phyloP scores from a whole-genome alignment of 2,329 filamentous ascomycete genomes.

The Phaeosphaeria sp. region DNA sequence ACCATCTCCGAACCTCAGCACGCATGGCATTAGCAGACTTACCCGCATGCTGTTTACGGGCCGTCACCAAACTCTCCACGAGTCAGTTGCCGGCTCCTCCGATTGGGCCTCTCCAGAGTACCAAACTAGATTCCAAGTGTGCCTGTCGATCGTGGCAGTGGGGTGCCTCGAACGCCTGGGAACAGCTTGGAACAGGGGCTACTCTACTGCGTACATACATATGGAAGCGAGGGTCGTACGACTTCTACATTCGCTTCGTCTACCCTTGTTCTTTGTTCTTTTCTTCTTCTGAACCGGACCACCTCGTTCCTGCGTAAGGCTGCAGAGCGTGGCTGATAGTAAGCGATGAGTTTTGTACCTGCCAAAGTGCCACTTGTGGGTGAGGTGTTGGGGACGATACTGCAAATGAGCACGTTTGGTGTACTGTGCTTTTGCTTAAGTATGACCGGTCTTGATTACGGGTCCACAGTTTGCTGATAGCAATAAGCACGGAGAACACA shows the following conservation, averaged over 20 bases:
- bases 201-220: not conserved
- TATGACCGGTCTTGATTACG: conserved; percentile 1
- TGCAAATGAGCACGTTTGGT: conserved; percentile 31
- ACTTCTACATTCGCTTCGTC: not conserved
- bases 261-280: not conserved
- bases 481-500: conserved; percentile 30
- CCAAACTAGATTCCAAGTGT: not conserved
- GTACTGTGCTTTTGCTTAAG: conserved; percentile 27
- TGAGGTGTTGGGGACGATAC: conserved; percentile 27
- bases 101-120: not conserved
- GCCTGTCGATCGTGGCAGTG: not conserved
- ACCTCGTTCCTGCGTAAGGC: not conserved
- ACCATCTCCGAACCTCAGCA: not conserved
- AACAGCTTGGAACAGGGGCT: not conserved
- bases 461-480: not conserved
- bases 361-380: conserved; percentile 30
- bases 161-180: not conserved
- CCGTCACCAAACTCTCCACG: not conserved
- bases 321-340: not conserved
- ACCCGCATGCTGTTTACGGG: not conserved
- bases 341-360: not conserved
- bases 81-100: not conserved
- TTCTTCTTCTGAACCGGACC: not conserved
- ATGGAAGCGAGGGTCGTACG: not conserved
- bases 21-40: not conserved